A percentile compares a stretch with the other conserved stretches of the same genome.
phyloP scores from a whole-genome alignment of 169 alveolate genomes.

The Plasmodium cynomolgi region DNA sequence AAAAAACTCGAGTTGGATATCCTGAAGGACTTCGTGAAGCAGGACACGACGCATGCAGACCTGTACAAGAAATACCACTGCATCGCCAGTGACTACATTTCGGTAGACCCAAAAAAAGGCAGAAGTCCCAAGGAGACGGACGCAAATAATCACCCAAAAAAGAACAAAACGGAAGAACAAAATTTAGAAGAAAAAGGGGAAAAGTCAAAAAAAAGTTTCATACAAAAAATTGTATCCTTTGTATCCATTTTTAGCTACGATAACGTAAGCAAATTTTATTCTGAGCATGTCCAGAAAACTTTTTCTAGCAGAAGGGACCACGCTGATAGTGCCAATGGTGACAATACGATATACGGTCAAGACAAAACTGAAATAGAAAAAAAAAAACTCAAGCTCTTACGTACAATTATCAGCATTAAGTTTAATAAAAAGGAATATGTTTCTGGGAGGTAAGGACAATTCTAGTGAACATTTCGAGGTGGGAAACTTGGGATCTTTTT shows the following conservation, averaged over 20 bases:
- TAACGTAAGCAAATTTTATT: constrained; percentile 1
- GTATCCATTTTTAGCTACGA: constrained; percentile 24
- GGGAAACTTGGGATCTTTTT: constrained; percentile 68
- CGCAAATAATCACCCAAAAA: not conserved
- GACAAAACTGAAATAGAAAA: not conserved
- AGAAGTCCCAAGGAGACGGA: not conserved
- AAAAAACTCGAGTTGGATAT: constrained; percentile 61
- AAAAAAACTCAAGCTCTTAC: constrained; percentile 34
- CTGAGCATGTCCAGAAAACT: constrained; percentile 6
- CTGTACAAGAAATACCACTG: constrained; percentile 51
- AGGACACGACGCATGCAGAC: constrained; percentile 21
- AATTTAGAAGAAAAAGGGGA: not conserved
- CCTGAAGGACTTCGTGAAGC: constrained; percentile 36
- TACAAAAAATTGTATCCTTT: constrained; percentile 45
- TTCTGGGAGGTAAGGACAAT: constrained; percentile 11
- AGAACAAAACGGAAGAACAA: not conserved
- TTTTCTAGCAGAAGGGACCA: not conserved
- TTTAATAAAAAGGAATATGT: not conserved
- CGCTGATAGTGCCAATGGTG: not conserved
- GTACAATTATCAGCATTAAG: constrained; percentile 11
- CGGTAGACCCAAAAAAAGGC: not conserved
- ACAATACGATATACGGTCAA: not conserved
- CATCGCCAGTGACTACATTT: constrained; percentile 58
- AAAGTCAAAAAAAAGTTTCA: constrained; percentile 16
- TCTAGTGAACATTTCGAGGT: constrained; percentile 39